Evolutionary conservation across 495 filamentous ascomycete genomes (phyloP).

Genomic region (Lepidopterella palustris): DNA sequence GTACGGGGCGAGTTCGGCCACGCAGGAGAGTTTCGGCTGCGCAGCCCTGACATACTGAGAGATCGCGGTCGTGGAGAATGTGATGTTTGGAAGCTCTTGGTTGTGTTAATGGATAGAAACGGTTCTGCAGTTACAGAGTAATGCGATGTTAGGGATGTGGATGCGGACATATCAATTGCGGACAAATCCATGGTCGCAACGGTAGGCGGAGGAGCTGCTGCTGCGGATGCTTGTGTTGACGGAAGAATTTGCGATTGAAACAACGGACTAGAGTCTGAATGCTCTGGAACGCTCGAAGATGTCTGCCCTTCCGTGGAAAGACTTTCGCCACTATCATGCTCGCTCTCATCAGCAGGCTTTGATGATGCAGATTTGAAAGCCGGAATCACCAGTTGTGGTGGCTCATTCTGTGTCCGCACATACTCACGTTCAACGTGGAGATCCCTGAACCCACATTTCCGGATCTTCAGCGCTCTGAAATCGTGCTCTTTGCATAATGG

Average conservation of each 20-base stretch:
- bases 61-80: slow-evolving; percentile 27
- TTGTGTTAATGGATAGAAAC: slow-evolving; percentile 4
- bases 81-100: slow-evolving; percentile 7
- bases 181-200: slow-evolving; percentile 18
- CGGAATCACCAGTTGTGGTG: slow-evolving; percentile 24
- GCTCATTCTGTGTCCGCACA: slow-evolving; percentile 21
- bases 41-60: slow-evolving; percentile 23
- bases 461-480: slow-evolving; percentile 51
- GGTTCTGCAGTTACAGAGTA: background rate
- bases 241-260: slow-evolving; percentile 28
- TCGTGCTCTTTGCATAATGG: slow-evolving; percentile 58
- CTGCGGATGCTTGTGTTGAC: slow-evolving; percentile 3
- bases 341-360: slow-evolving; percentile 9
- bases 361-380: slow-evolving; percentile 22
- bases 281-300: background rate
- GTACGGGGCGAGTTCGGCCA: slow-evolving; percentile 13
- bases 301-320: slow-evolving; percentile 1
- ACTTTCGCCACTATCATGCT: slow-evolving; percentile 7
- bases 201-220: background rate
- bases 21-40: slow-evolving; percentile 15
- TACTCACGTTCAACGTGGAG: slow-evolving; percentile 45
- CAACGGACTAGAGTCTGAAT: slow-evolving; percentile 5
- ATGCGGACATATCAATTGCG: slow-evolving; percentile 19
- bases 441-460: slow-evolving; percentile 54
- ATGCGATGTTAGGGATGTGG: slow-evolving; percentile 16